A percentile compares a stretch with the other conserved stretches of the same genome.
These are phyloP conservation scores for Synchytrium microbalum DNA, from an alignment of 371 early-diverging fungal genomes.

Conservation along the genomic window DNA sequence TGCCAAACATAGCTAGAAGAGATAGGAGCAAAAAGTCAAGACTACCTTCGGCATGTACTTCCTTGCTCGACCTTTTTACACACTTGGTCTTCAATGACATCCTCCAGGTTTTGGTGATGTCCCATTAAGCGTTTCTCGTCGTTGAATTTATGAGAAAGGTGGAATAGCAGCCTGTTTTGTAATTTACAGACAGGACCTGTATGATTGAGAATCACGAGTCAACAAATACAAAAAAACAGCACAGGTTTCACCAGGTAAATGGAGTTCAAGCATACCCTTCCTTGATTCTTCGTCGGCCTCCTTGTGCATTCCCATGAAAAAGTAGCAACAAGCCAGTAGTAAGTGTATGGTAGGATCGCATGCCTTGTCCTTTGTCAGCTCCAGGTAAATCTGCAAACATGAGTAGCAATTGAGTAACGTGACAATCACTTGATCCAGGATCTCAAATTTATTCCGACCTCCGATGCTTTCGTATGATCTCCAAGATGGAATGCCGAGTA, in stretches of 20 bases:
- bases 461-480: constrained; percentile 41
- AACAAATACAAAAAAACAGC: no score
- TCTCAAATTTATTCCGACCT: constrained; percentile 24
- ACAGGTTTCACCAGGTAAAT: not conserved
- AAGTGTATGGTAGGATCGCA: constrained; percentile 33
- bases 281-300: constrained; percentile 45
- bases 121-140: constrained; percentile 51
- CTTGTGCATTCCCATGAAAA: constrained; percentile 46
- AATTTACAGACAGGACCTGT: constrained; percentile 45
- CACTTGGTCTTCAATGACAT: constrained; percentile 49
- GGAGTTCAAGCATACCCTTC: constrained; percentile 21
- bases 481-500: constrained; percentile 44
- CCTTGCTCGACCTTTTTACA: not conserved
- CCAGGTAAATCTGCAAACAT: constrained; percentile 29
- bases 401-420: not conserved
- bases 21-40: not conserved
- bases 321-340: constrained; percentile 43
- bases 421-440: not conserved
- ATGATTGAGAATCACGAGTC: not conserved
- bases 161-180: constrained; percentile 47
- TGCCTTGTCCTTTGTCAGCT: constrained; percentile 23
- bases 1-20: constrained; percentile 34
- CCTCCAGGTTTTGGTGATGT: constrained; percentile 48
- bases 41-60: not conserved
- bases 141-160: constrained; percentile 47